Evolutionary conservation across 2,329 filamentous ascomycete species (phyloP).

Genomic region (Davidsoniella eucalypti): DNA sequence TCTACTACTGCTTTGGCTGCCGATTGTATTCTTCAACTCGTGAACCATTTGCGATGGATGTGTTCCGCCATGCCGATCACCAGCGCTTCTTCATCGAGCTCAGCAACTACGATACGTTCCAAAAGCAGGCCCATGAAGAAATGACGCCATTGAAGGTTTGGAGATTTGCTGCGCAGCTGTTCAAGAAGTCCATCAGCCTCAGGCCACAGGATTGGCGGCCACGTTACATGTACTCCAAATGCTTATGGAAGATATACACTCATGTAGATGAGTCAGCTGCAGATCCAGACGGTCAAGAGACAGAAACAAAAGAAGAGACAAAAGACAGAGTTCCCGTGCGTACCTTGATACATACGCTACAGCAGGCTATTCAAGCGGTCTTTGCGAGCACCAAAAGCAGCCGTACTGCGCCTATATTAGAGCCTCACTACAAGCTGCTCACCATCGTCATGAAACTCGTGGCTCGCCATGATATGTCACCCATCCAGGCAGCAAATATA

Average conservation of each 20-base stretch:
- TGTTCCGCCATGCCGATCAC: slow-evolving; percentile 39
- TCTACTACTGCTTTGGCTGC: slow-evolving; percentile 45
- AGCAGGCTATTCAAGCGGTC: slow-evolving; percentile 34
- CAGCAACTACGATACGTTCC: slow-evolving; percentile 33
- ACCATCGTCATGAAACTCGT: slow-evolving; percentile 72
- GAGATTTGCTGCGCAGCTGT: slow-evolving; percentile 42
- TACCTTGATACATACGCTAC: slow-evolving; percentile 30
- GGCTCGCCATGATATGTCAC: slow-evolving; percentile 29
- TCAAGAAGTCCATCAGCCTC: slow-evolving; percentile 37
- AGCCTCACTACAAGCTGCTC: slow-evolving; percentile 85
- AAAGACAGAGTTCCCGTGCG: too few species aligned
- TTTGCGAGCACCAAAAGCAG: slow-evolving; percentile 36
- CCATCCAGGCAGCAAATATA: slow-evolving; percentile 33
- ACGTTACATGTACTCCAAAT: slow-evolving; percentile 44
- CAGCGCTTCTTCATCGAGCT: slow-evolving; percentile 40
- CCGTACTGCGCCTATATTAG: slow-evolving; percentile 61
- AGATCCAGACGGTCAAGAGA: too few species aligned
- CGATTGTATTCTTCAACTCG: slow-evolving; percentile 45
- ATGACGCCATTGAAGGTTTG: slow-evolving; percentile 45
- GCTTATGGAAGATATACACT: slow-evolving; percentile 45
- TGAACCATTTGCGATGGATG: slow-evolving; percentile 46
- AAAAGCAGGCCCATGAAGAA: slow-evolving; percentile 34
- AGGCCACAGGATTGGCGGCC: slow-evolving; percentile 44
- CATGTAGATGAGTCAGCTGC: too few species aligned
- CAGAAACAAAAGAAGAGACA: too few species aligned